Evolutionary conservation across 1,284 basidiomycete species (phyloP).

Genomic region (Retiboletus flavoniger): DNA sequence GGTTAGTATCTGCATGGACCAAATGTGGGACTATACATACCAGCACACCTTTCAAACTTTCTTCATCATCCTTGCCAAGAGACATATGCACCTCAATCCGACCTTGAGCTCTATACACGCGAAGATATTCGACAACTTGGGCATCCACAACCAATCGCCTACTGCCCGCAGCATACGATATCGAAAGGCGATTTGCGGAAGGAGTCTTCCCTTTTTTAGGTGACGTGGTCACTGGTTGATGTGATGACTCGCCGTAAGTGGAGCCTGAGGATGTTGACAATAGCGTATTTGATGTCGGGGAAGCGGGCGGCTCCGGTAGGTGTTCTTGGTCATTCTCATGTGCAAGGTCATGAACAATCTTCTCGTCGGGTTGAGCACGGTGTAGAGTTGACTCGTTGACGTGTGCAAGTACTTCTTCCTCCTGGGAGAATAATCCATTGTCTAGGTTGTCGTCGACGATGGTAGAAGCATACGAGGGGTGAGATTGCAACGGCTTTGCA

Average conservation of each 20-base stretch:
- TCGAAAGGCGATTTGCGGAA: slow-evolving; percentile 83
- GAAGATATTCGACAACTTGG: slow-evolving; percentile 78
- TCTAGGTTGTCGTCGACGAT: slow-evolving; percentile 46
- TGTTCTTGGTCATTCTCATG: slow-evolving; percentile 44
- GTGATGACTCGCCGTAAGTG: slow-evolving; percentile 37
- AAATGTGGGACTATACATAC: slow-evolving; percentile 43
- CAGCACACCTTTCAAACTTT: slow-evolving; percentile 69
- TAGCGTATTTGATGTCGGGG: slow-evolving; percentile 53
- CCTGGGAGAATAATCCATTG: slow-evolving; percentile 31
- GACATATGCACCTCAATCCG: slow-evolving; percentile 80
- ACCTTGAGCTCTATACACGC: slow-evolving; percentile 79
- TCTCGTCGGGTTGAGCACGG: slow-evolving; percentile 14
- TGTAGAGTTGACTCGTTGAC: slow-evolving; percentile 14
- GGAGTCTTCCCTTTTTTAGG: slow-evolving; percentile 41
- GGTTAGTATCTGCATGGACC: slow-evolving; percentile 12
- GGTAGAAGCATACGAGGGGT: slow-evolving; percentile 48
- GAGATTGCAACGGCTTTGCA: slow-evolving; percentile 39
- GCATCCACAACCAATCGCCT: slow-evolving; percentile 88
- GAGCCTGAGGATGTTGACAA: slow-evolving; percentile 51
- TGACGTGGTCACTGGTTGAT: slow-evolving; percentile 11
- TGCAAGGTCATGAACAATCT: slow-evolving; percentile 13
- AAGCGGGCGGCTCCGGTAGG: slow-evolving; percentile 54
- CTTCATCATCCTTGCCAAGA: slow-evolving; percentile 52
- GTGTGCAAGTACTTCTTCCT: slow-evolving; percentile 25
- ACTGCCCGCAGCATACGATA: slow-evolving; percentile 88